Percentiles rank a stretch among this genome's conserved stretches.
These are phyloP conservation scores for Ligustrum vulgare DNA, from an alignment of 257 asterid species.

Conservation along the genomic window DNA sequence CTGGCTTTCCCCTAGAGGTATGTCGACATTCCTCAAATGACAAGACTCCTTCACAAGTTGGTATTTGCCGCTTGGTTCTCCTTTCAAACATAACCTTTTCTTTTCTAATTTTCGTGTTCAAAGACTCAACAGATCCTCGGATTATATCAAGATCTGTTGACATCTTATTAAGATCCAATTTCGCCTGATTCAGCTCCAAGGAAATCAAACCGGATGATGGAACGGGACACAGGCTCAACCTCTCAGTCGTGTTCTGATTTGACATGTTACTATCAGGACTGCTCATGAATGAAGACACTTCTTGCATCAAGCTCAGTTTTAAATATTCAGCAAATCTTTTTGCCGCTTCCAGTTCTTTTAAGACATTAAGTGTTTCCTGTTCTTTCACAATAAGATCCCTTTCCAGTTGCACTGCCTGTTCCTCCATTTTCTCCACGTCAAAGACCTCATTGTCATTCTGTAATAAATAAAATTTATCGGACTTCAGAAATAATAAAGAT, in stretches of 20 bases:
- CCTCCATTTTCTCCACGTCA: conserved; percentile 43
- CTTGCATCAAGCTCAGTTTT: conserved; percentile 53
- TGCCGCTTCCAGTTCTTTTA: conserved; percentile 65
- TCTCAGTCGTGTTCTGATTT: conserved; percentile 21
- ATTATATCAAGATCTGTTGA: conserved; percentile 70
- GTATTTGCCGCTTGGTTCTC: conserved; percentile 20
- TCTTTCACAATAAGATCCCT: conserved; percentile 51
- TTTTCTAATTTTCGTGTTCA: conserved; percentile 57
- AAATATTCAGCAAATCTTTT: conserved; percentile 58
- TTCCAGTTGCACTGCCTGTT: conserved; percentile 50
- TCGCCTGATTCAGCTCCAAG: conserved; percentile 67
- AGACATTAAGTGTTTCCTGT: conserved; percentile 56
- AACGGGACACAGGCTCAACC: conserved; percentile 34
- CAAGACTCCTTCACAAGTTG: conserved; percentile 20
- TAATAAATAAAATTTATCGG: neutral
- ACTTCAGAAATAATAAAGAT: neutral
- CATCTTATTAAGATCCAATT: conserved; percentile 62
- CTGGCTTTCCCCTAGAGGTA: neutral
- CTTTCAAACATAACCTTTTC: conserved; percentile 37
- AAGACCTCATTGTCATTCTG: conserved; percentile 35
- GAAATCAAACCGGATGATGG: conserved; percentile 54
- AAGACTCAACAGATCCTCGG: conserved; percentile 77
- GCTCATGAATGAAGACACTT: conserved; percentile 41
- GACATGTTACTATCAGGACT: conserved; percentile 32
- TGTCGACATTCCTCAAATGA: conserved; percentile 19